Conservation (phyloP, 1,284 basidiomycete genomes). For the Boletus sp. region DNA sequence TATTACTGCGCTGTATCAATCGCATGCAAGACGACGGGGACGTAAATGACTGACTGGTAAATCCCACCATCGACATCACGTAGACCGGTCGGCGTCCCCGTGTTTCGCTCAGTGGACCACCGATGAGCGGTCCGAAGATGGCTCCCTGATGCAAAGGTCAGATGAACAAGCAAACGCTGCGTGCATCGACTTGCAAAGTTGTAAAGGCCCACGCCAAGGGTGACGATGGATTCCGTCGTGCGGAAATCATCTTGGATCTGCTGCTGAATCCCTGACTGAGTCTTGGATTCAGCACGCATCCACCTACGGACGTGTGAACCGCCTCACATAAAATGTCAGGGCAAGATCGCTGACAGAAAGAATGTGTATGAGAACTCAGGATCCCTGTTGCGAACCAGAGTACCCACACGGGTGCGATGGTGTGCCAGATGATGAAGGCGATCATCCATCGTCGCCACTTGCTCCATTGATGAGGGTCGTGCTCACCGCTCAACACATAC, state of each 20-base stretch:
- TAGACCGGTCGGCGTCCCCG: slow-evolving; percentile 28
- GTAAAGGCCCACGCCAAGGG: slow-evolving; percentile 29
- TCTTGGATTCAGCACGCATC: slow-evolving; percentile 4
- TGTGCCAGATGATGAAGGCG: slow-evolving; percentile 28
- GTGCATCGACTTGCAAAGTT: slow-evolving; percentile 20
- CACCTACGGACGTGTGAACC: neutral
- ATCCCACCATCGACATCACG: slow-evolving; percentile 19
- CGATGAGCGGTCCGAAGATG: slow-evolving; percentile 28
- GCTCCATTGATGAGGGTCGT: slow-evolving; percentile 27
- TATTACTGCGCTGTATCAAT: slow-evolving; percentile 22
- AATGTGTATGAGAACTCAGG: neutral
- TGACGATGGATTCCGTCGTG: slow-evolving; percentile 19
- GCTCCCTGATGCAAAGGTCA: slow-evolving; percentile 20
- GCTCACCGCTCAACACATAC: slow-evolving; percentile 16
- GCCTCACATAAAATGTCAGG: slow-evolving; percentile 28
- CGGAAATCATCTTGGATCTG: slow-evolving; percentile 27
- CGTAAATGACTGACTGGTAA: slow-evolving; percentile 18
- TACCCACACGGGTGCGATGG: slow-evolving; percentile 29
- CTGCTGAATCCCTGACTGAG: slow-evolving; percentile 28
- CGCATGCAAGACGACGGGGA: neutral
- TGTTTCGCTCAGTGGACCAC: slow-evolving; percentile 27
- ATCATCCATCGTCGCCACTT: slow-evolving; percentile 29
- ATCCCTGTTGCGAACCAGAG: neutral
- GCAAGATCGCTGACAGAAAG: slow-evolving; percentile 19
- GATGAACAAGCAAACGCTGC: neutral